Percentiles rank a stretch among this genome's conserved stretches.
Conservation (phyloP, 352 stramenopile genomes). For the Globisporangium okanoganense region DNA sequence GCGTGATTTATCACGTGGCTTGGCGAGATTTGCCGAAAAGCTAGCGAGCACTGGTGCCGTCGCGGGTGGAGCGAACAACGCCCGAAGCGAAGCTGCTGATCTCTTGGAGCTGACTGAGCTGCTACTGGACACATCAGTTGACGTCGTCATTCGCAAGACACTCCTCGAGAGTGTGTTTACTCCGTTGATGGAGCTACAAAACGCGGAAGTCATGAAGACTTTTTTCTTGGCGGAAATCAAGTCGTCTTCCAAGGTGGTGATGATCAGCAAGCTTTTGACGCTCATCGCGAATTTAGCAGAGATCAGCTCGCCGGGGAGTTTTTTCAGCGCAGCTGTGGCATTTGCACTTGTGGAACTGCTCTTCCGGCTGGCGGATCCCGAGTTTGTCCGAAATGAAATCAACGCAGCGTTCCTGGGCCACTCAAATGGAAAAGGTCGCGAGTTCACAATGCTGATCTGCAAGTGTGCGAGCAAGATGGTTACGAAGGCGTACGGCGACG, state of each 20-base stretch:
- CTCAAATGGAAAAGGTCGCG: conserved; percentile 64
- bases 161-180: conserved; percentile 49
- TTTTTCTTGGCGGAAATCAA: conserved; percentile 46
- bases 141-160: conserved; percentile 35
- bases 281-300: conserved; percentile 57
- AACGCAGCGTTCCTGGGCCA: conserved; percentile 72
- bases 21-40: conserved; percentile 35
- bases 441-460: conserved; percentile 85
- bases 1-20: conserved; percentile 40
- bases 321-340: conserved; percentile 51
- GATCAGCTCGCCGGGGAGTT: conserved; percentile 22
- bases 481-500: conserved; percentile 36
- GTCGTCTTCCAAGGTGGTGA: conserved; percentile 17
- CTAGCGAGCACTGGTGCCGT: conserved; percentile 7
- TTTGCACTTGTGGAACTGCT: conserved; percentile 65
- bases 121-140: conserved; percentile 35
- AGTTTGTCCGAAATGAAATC: conserved; percentile 59
- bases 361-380: conserved; percentile 57
- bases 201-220: conserved; percentile 21
- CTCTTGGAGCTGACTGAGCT: conserved; percentile 34
- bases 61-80: not conserved
- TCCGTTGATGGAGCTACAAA: conserved; percentile 43
- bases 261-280: conserved; percentile 48
- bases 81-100: conserved; percentile 11
- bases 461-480: conserved; percentile 79